Base-by-base conservation (phyloP, 495 filamentous ascomycete species). In the Lepraria neglecta region DNA sequence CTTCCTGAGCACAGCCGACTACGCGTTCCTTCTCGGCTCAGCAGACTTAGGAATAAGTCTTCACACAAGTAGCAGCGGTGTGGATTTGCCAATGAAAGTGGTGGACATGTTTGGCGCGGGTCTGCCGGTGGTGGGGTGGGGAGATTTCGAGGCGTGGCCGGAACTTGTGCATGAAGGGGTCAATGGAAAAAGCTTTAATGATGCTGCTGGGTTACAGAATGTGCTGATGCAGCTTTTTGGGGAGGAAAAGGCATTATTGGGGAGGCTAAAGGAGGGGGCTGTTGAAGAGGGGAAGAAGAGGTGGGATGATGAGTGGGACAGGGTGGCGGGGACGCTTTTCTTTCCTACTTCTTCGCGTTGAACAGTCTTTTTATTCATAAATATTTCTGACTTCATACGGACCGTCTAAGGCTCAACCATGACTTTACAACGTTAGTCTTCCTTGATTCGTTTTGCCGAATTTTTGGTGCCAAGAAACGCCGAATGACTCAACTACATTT, bases 1-100 rank as follows among this genome's bases (percentile, higher is more conserved):
- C 3, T 99, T 92, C 86, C 78, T 97, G 7, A 85, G 80, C 40
- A 84, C 88, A 7, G 75, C 80, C 31, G 90, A 96, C 69, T 99
- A 99, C 71, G 92, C 94, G 1, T 78, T 73, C 5, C 80, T 97
- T 14, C 79, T 99, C n/a, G 90, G 85, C 31, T 87, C 86, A 47
- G 92, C 94, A 19, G 94, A 97, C 61, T 72, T 97, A 12, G 94
- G 94, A 3, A 82, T 99, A 19, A 94, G 89, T 67, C 77, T 99
- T 53, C 94, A 99, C 72, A 95, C 82, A 58, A 95, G 89, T 64
- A 92, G 87, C 65, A 95, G 90, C 48, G 94, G 94, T 3, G 90
- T 99, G 0, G 94, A 99, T 74, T 74, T 99, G 27, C 94, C 94
- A 0, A 99, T 99, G 94, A 99, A 99, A 74, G 92, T 99, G 9